phyloP scores from a whole-genome alignment of 768 basidiomycete genomes.

The Candolleomyces eurysporus region DNA sequence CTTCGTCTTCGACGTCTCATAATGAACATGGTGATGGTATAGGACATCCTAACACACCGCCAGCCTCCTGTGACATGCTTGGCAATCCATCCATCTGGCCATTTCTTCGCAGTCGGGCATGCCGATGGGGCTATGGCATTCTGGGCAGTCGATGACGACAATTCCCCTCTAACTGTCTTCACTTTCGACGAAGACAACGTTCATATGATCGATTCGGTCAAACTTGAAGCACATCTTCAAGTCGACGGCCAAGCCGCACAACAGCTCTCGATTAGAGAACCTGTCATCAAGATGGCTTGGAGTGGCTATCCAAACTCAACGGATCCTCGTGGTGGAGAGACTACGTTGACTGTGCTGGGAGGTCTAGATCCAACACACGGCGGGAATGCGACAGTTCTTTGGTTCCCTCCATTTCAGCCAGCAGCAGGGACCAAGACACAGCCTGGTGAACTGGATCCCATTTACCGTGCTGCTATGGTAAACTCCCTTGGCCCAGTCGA shows the following conservation, averaged over 20 bases:
- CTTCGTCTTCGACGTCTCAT: background rate
- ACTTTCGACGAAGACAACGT: conserved; percentile 60
- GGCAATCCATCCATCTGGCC: conserved; percentile 69
- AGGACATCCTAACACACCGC: conserved; percentile 73
- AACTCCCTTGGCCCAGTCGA: conserved; percentile 50
- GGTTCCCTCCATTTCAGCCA: conserved; percentile 65
- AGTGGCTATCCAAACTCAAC: conserved; percentile 67
- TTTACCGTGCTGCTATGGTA: conserved; percentile 62
- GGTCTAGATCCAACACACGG: conserved; percentile 55
- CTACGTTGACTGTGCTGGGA: conserved; percentile 75
- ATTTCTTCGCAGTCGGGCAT: conserved; percentile 79
- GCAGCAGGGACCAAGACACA: conserved; percentile 18
- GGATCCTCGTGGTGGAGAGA: conserved; percentile 68
- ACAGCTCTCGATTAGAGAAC: conserved; percentile 47
- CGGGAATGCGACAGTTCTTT: conserved; percentile 65
- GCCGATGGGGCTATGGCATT: conserved; percentile 81
- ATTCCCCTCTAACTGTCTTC: conserved; percentile 69
- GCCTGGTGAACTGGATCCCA: conserved; percentile 39
- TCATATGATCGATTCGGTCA: conserved; percentile 47
- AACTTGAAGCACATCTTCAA: conserved; percentile 41
- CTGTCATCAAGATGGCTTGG: conserved; percentile 88
- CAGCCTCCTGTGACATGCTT: conserved; percentile 68
- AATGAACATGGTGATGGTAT: background rate
- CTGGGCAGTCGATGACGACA: conserved; percentile 79
- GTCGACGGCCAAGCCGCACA: conserved; percentile 16